A percentile compares a stretch with the other conserved stretches of the same genome.
Conservation (phyloP, 108 stramenopile genomes). For the Stephanodiscus triporus region DNA sequence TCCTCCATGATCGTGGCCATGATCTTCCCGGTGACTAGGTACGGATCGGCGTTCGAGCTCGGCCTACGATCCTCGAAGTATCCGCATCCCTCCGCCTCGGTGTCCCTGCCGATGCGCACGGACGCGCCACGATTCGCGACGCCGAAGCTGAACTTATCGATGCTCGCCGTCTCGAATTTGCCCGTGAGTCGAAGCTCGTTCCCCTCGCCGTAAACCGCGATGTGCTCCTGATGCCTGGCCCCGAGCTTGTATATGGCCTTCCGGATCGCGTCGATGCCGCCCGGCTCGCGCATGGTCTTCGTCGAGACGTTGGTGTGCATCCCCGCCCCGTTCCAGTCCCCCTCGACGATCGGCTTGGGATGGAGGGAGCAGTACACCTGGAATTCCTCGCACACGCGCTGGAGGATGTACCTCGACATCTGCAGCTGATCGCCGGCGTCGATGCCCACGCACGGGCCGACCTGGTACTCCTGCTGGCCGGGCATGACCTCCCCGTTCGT, state of each 20-base stretch:
- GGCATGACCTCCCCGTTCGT: conserved; percentile 99
- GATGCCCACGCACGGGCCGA: conserved; percentile 98
- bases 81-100: conserved; percentile 88
- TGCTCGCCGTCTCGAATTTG: conserved; percentile 94
- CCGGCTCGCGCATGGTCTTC: conserved; percentile 93
- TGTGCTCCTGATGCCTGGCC: conserved; percentile 94
- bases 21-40: conserved; percentile 96
- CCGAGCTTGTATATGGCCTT: conserved; percentile 96
- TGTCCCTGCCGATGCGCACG: conserved; percentile 94
- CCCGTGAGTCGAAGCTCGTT: conserved; percentile 98
- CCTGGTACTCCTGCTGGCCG: conserved; percentile 98
- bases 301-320: conserved; percentile 99
- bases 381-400: conserved; percentile 97
- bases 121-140: conserved; percentile 98
- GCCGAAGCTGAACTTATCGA: conserved; percentile 92
- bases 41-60: conserved; percentile 97
- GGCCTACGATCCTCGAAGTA: conserved; percentile 99
- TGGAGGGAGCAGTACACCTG: conserved; percentile 95
- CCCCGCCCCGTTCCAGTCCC: conserved; percentile 99
- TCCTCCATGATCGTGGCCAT: conserved; percentile 93
- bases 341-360: conserved; percentile 97
- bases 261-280: conserved; percentile 93
- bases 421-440: conserved; percentile 97
- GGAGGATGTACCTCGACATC: conserved; percentile 96
- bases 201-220: conserved; percentile 96